phyloP scores from a whole-genome alignment of 495 filamentous ascomycete genomes.

The Platismatia glauca region DNA sequence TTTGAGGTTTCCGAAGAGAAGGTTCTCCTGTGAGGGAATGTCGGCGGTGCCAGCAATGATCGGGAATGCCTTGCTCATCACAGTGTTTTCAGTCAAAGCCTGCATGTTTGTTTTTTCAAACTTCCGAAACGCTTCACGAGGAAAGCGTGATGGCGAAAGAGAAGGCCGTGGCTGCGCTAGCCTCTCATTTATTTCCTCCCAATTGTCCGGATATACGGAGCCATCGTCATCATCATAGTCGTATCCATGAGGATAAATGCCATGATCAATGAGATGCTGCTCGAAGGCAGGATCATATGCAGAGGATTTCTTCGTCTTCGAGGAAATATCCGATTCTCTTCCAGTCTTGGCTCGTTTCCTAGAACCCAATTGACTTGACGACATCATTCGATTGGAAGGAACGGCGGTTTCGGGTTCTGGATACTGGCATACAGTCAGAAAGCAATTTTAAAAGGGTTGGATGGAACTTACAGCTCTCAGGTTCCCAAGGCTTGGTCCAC shows the following conservation, averaged over 20 bases:
- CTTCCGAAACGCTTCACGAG: not conserved
- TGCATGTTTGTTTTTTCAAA: not conserved
- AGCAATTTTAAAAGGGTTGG: too few relatives aligned
- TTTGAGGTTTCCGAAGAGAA: constrained; percentile 5
- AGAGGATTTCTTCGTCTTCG: too few relatives aligned
- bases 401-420: not conserved
- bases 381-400: not conserved
- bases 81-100: too few relatives aligned
- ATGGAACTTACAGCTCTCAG: too few relatives aligned
- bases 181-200: not conserved
- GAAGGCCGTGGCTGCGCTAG: not conserved
- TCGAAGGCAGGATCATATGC: too few relatives aligned
- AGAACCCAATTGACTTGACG: not conserved
- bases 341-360: too few relatives aligned
- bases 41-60: not conserved
- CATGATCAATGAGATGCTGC: too few relatives aligned
- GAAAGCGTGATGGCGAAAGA: not conserved
- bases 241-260: constrained; percentile 4
- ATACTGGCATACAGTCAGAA: too few relatives aligned
- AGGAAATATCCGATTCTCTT: too few relatives aligned
- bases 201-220: not conserved
- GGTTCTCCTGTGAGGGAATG: not conserved
- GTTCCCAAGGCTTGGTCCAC: too few relatives aligned
- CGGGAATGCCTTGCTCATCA: too few relatives aligned
- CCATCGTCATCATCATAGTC: not conserved